These are phyloP conservation scores for Penicillium sp. DNA, from an alignment of 2,329 filamentous ascomycete genomes.

Conservation along the genomic window DNA sequence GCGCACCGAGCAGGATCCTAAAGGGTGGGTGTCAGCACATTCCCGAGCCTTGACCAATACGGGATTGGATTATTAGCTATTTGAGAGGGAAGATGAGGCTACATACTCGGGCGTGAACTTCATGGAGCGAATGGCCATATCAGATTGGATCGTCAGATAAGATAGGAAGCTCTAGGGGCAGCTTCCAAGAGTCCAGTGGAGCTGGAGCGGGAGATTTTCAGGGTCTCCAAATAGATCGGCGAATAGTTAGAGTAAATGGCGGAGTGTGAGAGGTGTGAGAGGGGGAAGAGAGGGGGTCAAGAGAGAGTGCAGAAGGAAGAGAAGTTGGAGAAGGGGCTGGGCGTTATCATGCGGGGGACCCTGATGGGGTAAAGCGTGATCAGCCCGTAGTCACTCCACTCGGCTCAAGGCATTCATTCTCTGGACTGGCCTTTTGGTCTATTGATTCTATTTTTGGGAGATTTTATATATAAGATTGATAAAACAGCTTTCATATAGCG, in stretches of 20 bases:
- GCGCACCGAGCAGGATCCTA: conserved; percentile 50
- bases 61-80: not conserved
- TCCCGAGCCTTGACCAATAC: not conserved
- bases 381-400: not conserved
- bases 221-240: not conserved
- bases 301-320: not conserved
- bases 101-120: conserved; percentile 47
- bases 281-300: not conserved
- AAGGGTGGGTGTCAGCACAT: conserved; percentile 3
- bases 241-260: not conserved
- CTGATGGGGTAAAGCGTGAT: conserved; percentile 5
- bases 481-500: conserved; percentile 14
- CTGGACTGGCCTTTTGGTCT: not conserved
- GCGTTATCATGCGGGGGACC: conserved; percentile 4
- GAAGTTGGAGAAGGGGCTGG: conserved; percentile 3
- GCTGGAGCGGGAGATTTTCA: not conserved
- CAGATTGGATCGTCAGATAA: conserved; percentile 22
- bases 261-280: not conserved
- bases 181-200: conserved; percentile 5
- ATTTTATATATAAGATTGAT: too few relatives aligned
- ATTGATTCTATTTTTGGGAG: too few relatives aligned
- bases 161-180: conserved; percentile 17
- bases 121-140: conserved; percentile 43
- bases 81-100: not conserved
- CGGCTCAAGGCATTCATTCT: not conserved